Evolutionary conservation across 2,329 filamentous ascomycete genomes (phyloP), one percentile per base, ranked within the genome.

Genomic region (Ophiostoma montium): DNA sequence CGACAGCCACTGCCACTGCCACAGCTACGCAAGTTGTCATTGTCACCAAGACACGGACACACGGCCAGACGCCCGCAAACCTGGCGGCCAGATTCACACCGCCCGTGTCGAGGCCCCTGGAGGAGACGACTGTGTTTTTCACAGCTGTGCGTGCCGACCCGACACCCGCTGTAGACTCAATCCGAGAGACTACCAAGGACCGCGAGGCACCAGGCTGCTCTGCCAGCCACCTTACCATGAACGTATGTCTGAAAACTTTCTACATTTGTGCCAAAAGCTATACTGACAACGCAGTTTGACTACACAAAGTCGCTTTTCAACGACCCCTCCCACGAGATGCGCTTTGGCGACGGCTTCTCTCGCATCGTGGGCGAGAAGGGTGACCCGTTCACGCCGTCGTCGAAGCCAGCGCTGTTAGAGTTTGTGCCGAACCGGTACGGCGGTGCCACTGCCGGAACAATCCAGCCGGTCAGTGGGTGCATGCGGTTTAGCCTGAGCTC

Each of bases 401-500:
- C 59, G 2, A 52, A 53, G 31, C 49, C 51, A 1, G 56, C 52
- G n/a, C 50, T 61, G 54, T 21, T 58, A 23, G 50, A 54, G 33
- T 56, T 56, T 56, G 57, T 59, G 39, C 55, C 39, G 3, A 10
- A 32, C 11, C 21, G 15, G 3, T 53, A 56, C 5, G 57, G 57
- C 11, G 35, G 56, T 11, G 58, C 57, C 4, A 58, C 38, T 13
- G n/a, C 38, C 10, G 38, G 38, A 19, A 8, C 61, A 38, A 55
- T 62, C 19, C 58, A 59, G 5, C 35, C 61, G 2, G 39, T 16
- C 57, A 51, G 3, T 33, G 8, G 50, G 1, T 62, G 61, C 48
- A 58, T 61, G 45, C 65, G 62, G 10, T 69, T 69, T 47, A 54
- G 59, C 45, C 65, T 69, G 48, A 57, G 63, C 32, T 57, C 65